A percentile compares a stretch with the other conserved stretches of the same genome.
Conservation (phyloP, 352 stramenopile species). For the Phytophthora macrochlamydospora region DNA sequence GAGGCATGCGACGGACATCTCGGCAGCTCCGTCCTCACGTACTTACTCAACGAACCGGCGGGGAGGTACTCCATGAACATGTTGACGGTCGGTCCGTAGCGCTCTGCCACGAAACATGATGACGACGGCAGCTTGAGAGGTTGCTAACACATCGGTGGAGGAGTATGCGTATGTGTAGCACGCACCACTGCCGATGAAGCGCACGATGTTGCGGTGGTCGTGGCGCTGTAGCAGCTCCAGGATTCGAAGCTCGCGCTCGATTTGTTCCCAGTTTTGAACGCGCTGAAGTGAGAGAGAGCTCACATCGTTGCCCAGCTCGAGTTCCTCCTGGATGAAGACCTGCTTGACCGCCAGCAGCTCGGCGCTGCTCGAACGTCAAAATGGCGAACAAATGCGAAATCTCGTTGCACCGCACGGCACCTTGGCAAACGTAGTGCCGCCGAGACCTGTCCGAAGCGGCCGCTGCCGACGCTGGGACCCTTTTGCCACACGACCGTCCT, state of each 20-base stretch:
- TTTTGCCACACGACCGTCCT: conserved; percentile 76
- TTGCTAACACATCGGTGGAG: no score
- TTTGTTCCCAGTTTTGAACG: conserved; percentile 54
- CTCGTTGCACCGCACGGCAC: conserved; percentile 19
- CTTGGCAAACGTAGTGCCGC: conserved; percentile 68
- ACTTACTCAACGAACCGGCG: conserved; percentile 77
- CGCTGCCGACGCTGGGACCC: conserved; percentile 64
- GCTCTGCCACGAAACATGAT: conserved; percentile 35
- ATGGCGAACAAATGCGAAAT: background rate
- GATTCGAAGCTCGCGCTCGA: conserved; percentile 63
- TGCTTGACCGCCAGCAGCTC: conserved; percentile 91
- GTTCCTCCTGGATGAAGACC: conserved; percentile 81
- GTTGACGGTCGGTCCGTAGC: conserved; percentile 54
- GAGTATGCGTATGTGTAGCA: background rate
- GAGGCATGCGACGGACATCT: no score
- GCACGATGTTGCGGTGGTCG: conserved; percentile 63
- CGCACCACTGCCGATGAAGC: conserved; percentile 59
- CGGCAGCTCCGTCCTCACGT: background rate
- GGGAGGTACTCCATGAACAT: conserved; percentile 91
- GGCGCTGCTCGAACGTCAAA: conserved; percentile 43
- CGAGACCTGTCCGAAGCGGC: conserved; percentile 76
- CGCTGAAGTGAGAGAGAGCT: conserved; percentile 65
- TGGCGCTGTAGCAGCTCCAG: conserved; percentile 40
- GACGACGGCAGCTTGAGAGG: background rate
- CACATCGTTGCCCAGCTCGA: conserved; percentile 69